These are phyloP conservation scores for Blastobotrys malaysiensis DNA, from an alignment of 1,139 yeast genomes.

Conservation along the genomic window DNA sequence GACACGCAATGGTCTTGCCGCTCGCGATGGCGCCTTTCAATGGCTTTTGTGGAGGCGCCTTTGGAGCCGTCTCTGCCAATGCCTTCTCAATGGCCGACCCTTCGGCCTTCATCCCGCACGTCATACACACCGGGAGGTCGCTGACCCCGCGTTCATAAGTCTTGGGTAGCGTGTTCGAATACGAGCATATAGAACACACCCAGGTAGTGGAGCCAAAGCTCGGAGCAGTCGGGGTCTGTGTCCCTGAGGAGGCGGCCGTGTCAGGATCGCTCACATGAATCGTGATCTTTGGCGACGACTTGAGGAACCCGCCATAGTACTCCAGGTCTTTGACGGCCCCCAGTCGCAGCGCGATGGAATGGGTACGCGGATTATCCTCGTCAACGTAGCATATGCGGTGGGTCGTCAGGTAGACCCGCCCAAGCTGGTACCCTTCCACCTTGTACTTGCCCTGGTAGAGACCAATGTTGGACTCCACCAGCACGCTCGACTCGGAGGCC, in stretches of 20 bases:
- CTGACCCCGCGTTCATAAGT: constrained; percentile 34
- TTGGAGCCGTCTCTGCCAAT: constrained; percentile 14
- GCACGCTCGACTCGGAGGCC: constrained; percentile 41
- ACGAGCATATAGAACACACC: constrained; percentile 83
- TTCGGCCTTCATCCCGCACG: constrained; percentile 67
- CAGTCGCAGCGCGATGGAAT: constrained; percentile 50
- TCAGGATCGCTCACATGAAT: constrained; percentile 29
- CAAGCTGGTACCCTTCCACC: constrained; percentile 59
- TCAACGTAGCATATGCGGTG: constrained; percentile 71
- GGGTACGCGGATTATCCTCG: constrained; percentile 37
- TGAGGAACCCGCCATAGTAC: constrained; percentile 54
- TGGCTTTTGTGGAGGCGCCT: constrained; percentile 3
- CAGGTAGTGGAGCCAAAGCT: constrained; percentile 40
- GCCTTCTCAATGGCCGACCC: constrained; percentile 33
- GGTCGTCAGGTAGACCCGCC: constrained; percentile 72
- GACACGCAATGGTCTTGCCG: constrained; percentile 43
- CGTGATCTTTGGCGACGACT: constrained; percentile 73
- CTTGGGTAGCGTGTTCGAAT: constrained; percentile 47
- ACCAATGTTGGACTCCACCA: constrained; percentile 32
- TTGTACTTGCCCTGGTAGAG: constrained; percentile 49
- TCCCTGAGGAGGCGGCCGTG: constrained; percentile 3
- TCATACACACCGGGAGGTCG: constrained; percentile 54
- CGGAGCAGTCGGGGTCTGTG: constrained; percentile 8
- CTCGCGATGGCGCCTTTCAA: constrained; percentile 40
- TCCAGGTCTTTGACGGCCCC: constrained; percentile 42